Percentiles rank a stretch among this genome's conserved stretches.
Evolutionary conservation across 139 green algal species (phyloP).

Genomic region (Mesotaenium endlicherianum): DNA sequence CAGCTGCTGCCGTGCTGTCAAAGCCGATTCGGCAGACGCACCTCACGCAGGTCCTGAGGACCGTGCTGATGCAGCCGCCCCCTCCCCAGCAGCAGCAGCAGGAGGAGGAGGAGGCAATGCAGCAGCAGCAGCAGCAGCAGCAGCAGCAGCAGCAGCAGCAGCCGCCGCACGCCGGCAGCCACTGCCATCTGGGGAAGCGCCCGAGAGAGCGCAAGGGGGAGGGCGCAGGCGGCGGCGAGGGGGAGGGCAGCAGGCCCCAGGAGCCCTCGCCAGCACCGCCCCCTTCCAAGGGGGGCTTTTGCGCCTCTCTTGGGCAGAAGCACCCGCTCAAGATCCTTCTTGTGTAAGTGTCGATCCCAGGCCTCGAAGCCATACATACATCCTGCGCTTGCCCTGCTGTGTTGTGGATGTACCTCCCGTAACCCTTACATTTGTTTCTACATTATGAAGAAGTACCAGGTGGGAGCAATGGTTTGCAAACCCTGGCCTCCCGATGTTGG

Average conservation of each 20-base stretch:
- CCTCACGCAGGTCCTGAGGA: not conserved
- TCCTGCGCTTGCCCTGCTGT: no score
- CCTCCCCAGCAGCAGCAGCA: no score
- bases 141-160: not conserved
- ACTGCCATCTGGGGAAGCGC: not conserved
- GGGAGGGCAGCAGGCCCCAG: no score
- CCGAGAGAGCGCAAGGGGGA: not conserved
- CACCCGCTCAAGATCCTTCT: slow-evolving; percentile 31
- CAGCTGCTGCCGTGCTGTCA: not conserved
- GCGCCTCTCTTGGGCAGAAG: not conserved
- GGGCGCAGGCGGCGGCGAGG: not conserved
- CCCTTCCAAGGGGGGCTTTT: not conserved
- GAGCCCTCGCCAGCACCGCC: no score
- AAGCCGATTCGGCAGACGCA: not conserved
- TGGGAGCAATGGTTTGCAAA: no score
- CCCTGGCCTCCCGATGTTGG: no score
- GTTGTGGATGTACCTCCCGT: no score
- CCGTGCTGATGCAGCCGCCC: no score
- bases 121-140: no score
- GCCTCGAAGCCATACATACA: not conserved
- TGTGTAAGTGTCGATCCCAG: not conserved
- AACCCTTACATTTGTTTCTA: no score
- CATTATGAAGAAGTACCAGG: no score
- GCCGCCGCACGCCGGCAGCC: not conserved
- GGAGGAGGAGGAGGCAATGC: no score